phyloP scores from a whole-genome alignment of 352 stramenopile species.

The Phytophthora nicotianae region DNA sequence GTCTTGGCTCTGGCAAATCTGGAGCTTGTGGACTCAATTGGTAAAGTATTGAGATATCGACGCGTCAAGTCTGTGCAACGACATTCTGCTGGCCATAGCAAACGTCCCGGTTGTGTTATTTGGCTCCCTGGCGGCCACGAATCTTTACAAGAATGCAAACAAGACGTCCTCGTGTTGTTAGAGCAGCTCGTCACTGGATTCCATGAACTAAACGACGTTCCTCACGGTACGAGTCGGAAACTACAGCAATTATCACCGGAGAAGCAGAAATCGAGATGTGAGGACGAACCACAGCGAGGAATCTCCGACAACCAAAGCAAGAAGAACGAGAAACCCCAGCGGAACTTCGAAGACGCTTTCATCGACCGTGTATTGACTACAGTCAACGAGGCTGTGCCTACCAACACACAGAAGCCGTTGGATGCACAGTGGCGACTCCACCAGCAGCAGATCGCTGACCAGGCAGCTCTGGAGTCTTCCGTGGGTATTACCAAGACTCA shows the following conservation, averaged over 20 bases:
- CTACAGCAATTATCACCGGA: constrained; percentile 14
- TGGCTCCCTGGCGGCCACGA: constrained; percentile 94
- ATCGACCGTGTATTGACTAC: constrained; percentile 85
- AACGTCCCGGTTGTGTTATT: constrained; percentile 48
- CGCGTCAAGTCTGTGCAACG: constrained; percentile 23
- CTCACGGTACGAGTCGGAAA: constrained; percentile 35
- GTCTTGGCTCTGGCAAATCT: constrained; percentile 62
- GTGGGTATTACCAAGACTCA: constrained; percentile 4
- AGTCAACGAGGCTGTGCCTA: constrained; percentile 47
- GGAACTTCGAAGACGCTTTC: constrained; percentile 88
- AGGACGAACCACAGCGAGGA: constrained; percentile 27
- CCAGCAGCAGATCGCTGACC: constrained; percentile 36
- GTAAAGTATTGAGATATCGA: constrained; percentile 65
- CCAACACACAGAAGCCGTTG: constrained; percentile 28
- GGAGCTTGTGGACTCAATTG: constrained; percentile 80
- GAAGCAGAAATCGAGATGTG: constrained; percentile 20
- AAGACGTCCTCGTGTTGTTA: constrained; percentile 82
- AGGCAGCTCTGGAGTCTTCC: constrained; percentile 11
- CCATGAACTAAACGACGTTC: constrained; percentile 89
- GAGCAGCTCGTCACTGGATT: constrained; percentile 95
- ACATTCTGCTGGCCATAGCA: constrained; percentile 21
- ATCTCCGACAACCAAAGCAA: constrained; percentile 20
- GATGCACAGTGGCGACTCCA: constrained; percentile 52
- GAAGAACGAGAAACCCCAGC: constrained; percentile 22
- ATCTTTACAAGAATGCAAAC: constrained; percentile 93